Evolutionary conservation across 2,329 filamentous ascomycete species (phyloP).

Genomic region (Amesomyces nigricolor): DNA sequence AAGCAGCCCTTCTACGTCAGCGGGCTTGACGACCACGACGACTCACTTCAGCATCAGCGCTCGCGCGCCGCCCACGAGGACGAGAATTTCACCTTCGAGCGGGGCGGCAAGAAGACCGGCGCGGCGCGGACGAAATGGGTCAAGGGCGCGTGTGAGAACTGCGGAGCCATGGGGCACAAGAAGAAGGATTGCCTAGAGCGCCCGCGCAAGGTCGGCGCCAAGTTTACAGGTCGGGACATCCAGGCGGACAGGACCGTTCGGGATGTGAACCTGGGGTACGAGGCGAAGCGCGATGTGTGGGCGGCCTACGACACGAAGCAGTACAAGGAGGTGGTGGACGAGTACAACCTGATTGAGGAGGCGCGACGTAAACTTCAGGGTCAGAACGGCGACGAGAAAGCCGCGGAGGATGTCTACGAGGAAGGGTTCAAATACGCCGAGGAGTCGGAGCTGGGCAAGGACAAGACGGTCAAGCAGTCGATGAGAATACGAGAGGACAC

Average conservation of each 20-base stretch:
- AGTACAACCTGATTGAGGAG: constrained; percentile 81
- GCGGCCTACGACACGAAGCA: constrained; percentile 93
- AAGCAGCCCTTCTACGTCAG: constrained; percentile 95
- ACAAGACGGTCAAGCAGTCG: constrained; percentile 78
- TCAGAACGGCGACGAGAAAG: constrained; percentile 42
- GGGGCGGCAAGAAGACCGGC: constrained; percentile 76
- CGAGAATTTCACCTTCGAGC: constrained; percentile 65
- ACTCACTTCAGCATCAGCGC: constrained; percentile 96
- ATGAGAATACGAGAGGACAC: constrained; percentile 92
- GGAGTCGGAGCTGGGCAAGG: constrained; percentile 92
- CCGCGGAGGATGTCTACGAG: constrained; percentile 44
- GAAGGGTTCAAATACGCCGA: constrained; percentile 78
- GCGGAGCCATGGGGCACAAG: constrained; percentile 94
- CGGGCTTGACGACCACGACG: constrained; percentile 60
- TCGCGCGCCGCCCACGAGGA: constrained; percentile 49
- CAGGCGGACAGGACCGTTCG: constrained; percentile 86
- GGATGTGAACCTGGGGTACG: constrained; percentile 84
- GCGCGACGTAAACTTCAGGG: constrained; percentile 49
- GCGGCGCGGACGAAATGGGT: constrained; percentile 93
- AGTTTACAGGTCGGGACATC: constrained; percentile 88
- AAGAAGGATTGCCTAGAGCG: constrained; percentile 87
- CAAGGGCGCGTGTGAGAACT: constrained; percentile 98
- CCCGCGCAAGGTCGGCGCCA: constrained; percentile 82
- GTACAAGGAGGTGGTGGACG: constrained; percentile 80
- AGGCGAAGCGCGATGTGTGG: constrained; percentile 96